A percentile compares a stretch with the other conserved stretches of the same genome.
phyloP scores from a whole-genome alignment of 2,329 filamentous ascomycete genomes.

The Achaetomium macrosporum region DNA sequence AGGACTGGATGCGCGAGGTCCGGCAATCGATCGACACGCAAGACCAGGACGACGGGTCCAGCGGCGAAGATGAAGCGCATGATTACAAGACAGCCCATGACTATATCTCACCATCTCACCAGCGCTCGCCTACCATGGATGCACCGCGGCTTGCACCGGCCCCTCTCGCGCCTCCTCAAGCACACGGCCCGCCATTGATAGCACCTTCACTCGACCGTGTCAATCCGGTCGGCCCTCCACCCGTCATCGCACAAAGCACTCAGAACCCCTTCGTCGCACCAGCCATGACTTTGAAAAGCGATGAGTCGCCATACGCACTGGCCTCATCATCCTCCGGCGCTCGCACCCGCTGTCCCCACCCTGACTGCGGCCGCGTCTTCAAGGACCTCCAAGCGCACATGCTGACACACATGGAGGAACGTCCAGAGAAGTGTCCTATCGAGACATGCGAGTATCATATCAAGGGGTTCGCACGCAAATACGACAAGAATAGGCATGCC shows the following conservation, averaged over 20 bases:
- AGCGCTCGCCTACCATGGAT: conserved; percentile 25
- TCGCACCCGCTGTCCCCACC: conserved; percentile 46
- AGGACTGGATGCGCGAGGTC: conserved; percentile 57
- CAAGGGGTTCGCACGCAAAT: conserved; percentile 94
- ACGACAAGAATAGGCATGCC: conserved; percentile 96
- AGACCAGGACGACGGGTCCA: conserved; percentile 44
- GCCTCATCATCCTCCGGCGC: conserved; percentile 16
- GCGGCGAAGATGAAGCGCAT: conserved; percentile 44
- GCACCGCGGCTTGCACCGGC: conserved; percentile 28
- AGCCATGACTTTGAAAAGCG: conserved; percentile 17
- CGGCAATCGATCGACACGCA: conserved; percentile 43
- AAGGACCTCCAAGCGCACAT: conserved; percentile 78
- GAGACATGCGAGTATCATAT: conserved; percentile 86
- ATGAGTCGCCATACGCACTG: conserved; percentile 14
- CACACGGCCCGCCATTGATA: conserved; percentile 21
- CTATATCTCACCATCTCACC: conserved; percentile 24
- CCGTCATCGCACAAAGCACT: conserved; percentile 21
- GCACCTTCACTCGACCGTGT: conserved; percentile 23
- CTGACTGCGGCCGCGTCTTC: conserved; percentile 54
- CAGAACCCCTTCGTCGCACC: conserved; percentile 18
- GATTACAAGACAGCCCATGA: conserved; percentile 31
- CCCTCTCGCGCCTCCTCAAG: conserved; percentile 20
- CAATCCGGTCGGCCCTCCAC: conserved; percentile 15
- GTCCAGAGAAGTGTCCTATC: conserved; percentile 95
- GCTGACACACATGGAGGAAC: conserved; percentile 89